Evolutionary conservation across 495 filamentous ascomycete species (phyloP), one percentile per base, ranked within the genome.

Genomic region (Neohortaea acidophila): DNA sequence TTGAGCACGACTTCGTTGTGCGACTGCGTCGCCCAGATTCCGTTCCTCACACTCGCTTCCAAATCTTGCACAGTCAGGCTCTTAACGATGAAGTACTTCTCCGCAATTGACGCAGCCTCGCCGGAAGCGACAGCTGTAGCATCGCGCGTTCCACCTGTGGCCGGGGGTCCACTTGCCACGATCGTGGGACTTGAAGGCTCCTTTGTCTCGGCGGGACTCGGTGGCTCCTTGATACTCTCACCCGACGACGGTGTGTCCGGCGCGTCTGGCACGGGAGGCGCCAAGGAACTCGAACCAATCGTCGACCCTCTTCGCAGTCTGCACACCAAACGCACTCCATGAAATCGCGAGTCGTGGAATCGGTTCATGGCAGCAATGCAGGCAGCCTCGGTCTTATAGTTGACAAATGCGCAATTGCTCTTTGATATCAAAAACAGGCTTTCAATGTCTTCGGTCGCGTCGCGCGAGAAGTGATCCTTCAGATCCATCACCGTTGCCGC

Each of bases 391-490:
- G 81, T 81, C 44, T 75, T 78, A 52, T 93, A 97, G 52, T 97
- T 97, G 51, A 93, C 82, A 65, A 97, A 97, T 0, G 86, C 89
- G 53, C 89, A 97, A 51, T 94, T 94, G 58, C 84, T 94, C 56
- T 93, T 96, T 3, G 89, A 89, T 20, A 97, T 97, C 18, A 94
- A 64, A 47, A 94, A 94, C 17, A 96, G 68, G 27, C 84, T 93
- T 57, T 93, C 81, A 24, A 97, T 72, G 15, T 85, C 80, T 31
- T 65, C 58, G 0, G 69, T 75, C 0, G 82, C 77, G 41, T 86
- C 84, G 41, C 69, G 74, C 19, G 84, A 92, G 38, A 94, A 92
- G 53, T 94, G 79, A 45, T 92, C 78, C 41, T 94, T 92, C 13
- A 97, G 63, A 41, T 74, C 79, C 43, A 79, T 70, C 21, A 97